phyloP scores from a whole-genome alignment of 1,139 yeast genomes.

The Lodderomyces elongisporus region DNA sequence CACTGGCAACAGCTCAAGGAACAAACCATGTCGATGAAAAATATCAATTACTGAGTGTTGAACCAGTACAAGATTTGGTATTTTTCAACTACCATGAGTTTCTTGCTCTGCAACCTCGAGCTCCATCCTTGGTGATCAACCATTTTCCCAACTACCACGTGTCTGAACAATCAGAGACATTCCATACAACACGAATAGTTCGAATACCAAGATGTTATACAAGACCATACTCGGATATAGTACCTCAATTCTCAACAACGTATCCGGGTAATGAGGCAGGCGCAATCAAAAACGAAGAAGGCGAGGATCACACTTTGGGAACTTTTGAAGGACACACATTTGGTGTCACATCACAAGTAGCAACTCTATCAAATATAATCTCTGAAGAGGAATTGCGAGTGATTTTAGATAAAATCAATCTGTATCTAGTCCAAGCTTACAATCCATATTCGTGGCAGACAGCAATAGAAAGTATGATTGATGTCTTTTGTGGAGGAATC shows the following conservation, averaged over 20 bases:
- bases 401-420: slow-evolving; percentile 46
- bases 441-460: slow-evolving; percentile 31
- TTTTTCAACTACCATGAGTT: slow-evolving; percentile 70
- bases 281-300: slow-evolving; percentile 44
- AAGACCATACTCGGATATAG: slow-evolving; percentile 27
- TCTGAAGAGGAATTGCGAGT: slow-evolving; percentile 30
- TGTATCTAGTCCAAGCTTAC: slow-evolving; percentile 35
- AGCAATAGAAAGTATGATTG: slow-evolving; percentile 38
- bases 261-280: slow-evolving; percentile 70
- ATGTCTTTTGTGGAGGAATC: slow-evolving; percentile 41
- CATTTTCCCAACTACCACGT: slow-evolving; percentile 63
- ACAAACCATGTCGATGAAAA: neutral
- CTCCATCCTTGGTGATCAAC: slow-evolving; percentile 41
- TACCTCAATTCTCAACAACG: slow-evolving; percentile 55
- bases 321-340: slow-evolving; percentile 34
- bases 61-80: too few species aligned
- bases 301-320: neutral
- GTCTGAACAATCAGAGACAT: too few species aligned
- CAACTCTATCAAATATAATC: slow-evolving; percentile 42
- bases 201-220: slow-evolving; percentile 55
- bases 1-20: too few species aligned
- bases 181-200: slow-evolving; percentile 49
- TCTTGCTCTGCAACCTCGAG: slow-evolving; percentile 26
- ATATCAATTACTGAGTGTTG: neutral
- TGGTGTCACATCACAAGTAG: slow-evolving; percentile 53